phyloP scores from a whole-genome alignment of 805 yeast species.

The Tetrapisispora fleetii region DNA sequence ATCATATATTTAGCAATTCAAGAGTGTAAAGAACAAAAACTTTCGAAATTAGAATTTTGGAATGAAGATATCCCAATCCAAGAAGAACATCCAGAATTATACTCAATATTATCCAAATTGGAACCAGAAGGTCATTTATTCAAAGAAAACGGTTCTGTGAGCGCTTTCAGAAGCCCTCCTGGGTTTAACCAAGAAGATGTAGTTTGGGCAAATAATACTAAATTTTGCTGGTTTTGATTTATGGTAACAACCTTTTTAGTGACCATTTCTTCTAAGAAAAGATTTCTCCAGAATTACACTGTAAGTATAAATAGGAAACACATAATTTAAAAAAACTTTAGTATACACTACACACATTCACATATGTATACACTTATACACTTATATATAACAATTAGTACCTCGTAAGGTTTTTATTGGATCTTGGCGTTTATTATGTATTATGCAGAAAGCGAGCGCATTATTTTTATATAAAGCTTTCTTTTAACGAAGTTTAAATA shows the following conservation, averaged over 20 bases:
- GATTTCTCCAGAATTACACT: not conserved
- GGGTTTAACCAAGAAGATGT: conserved; percentile 16
- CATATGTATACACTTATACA: no score
- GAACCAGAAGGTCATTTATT: conserved; percentile 19
- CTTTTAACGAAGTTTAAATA: no score
- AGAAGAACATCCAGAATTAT: conserved; percentile 14
- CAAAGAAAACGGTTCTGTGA: conserved; percentile 27
- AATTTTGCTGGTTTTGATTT: conserved; percentile 41
- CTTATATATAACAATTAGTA: no score
- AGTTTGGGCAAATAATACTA: conserved; percentile 37
- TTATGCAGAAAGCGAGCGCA: not conserved
- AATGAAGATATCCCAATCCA: conserved; percentile 28
- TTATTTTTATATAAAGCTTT: no score
- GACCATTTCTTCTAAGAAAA: not conserved
- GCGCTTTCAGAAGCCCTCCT: conserved; percentile 33
- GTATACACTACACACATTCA: no score
- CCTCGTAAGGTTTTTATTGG: no score
- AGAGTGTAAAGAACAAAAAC: conserved; percentile 26
- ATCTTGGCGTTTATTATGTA: no score
- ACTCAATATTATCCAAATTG: conserved; percentile 11
- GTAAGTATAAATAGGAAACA: no score
- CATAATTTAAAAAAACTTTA: no score
- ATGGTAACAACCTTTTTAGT: no score
- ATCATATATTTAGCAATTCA: conserved; percentile 27
- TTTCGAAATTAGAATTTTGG: conserved; percentile 33